These are phyloP conservation scores for Fusarium globosum DNA, from an alignment of 2,329 filamentous ascomycete genomes.

Conservation along the genomic window DNA sequence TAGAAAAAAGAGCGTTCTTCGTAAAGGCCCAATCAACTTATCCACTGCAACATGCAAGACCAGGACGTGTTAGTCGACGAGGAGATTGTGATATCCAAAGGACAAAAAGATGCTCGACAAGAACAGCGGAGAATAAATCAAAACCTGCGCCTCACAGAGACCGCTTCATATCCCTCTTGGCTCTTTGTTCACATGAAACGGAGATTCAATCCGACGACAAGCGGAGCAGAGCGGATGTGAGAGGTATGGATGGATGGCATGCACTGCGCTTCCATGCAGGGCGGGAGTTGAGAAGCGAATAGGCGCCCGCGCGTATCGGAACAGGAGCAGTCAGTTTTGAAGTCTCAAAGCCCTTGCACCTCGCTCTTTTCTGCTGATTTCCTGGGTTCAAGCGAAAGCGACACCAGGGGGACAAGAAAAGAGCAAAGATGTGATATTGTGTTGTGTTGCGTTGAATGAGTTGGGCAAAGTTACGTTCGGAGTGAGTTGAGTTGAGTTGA, in stretches of 20 bases:
- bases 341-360: background rate
- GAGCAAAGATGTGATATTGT: constrained; percentile 7
- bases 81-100: constrained; percentile 2
- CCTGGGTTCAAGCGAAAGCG: background rate
- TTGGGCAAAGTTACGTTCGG: constrained; percentile 6
- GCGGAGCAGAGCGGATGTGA: constrained; percentile 18
- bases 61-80: constrained; percentile 6
- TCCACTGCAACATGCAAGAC: constrained; percentile 10
- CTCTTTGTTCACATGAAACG: constrained; percentile 10
- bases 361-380: background rate
- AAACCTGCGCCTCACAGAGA: constrained; percentile 22
- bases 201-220: constrained; percentile 31
- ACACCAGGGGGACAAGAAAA: background rate
- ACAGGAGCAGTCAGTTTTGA: background rate
- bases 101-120: constrained; percentile 11
- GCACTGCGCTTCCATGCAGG: constrained; percentile 23
- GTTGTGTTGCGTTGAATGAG: constrained; percentile 14
- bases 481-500: constrained; percentile 3
- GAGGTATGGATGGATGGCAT: constrained; percentile 6
- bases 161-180: background rate
- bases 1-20: background rate
- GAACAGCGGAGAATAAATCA: background rate
- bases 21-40: background rate
- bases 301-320: constrained; percentile 31
- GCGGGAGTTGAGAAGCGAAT: constrained; percentile 26